Percentiles rank a stretch among this genome's conserved stretches.
These are phyloP conservation scores for Lentinus tigrinus DNA, from an alignment of 768 basidiomycete genomes.

Conservation along the genomic window DNA sequence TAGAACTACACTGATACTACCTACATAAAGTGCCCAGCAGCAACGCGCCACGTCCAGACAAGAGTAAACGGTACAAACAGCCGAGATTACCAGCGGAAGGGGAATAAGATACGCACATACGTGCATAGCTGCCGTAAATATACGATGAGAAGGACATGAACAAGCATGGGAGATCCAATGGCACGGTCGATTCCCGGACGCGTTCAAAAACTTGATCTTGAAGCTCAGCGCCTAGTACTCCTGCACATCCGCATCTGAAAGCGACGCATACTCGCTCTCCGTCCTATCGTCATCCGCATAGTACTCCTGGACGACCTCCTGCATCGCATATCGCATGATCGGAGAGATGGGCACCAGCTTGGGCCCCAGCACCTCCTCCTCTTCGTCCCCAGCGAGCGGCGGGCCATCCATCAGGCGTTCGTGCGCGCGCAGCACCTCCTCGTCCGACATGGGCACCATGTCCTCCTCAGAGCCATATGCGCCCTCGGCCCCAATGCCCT, in stretches of 20 bases:
- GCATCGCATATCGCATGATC: slow-evolving; percentile 83
- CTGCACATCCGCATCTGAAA: slow-evolving; percentile 77
- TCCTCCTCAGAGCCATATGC: slow-evolving; percentile 41
- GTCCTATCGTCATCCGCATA: slow-evolving; percentile 74
- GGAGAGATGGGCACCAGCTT: slow-evolving; percentile 76
- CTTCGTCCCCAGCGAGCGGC: slow-evolving; percentile 31
- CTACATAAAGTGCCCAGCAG: too few species aligned
- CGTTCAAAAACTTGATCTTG: too few species aligned
- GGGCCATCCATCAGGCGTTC: slow-evolving; percentile 28
- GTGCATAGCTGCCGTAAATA: too few species aligned
- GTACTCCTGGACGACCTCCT: slow-evolving; percentile 80
- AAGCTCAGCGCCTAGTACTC: too few species aligned
- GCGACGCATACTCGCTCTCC: slow-evolving; percentile 75
- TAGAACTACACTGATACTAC: too few species aligned
- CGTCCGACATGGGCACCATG: slow-evolving; percentile 45
- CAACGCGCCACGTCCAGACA: too few species aligned
- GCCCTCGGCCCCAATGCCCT: slow-evolving; percentile 25
- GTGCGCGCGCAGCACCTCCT: slow-evolving; percentile 46
- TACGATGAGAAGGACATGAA: too few species aligned
- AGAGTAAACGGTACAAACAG: too few species aligned
- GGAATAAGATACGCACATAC: too few species aligned
- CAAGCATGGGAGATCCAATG: too few species aligned
- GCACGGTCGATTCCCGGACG: too few species aligned
- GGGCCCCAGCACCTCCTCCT: slow-evolving; percentile 64
- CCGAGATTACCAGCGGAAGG: too few species aligned